Base-by-base conservation (phyloP, 192 early-diverging fungal genomes). In the Piromyces finnis region DNA sequence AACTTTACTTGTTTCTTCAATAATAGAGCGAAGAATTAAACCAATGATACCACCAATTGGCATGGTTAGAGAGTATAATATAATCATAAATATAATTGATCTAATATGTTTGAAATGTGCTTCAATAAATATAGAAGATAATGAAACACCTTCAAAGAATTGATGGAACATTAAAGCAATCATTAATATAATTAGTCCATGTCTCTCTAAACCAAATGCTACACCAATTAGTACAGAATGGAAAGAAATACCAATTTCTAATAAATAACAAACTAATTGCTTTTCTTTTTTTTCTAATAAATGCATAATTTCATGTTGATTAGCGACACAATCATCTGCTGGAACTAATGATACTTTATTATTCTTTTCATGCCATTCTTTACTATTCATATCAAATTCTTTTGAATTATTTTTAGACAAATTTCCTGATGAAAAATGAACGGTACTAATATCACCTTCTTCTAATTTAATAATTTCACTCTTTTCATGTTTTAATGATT, bases 21-120 rank as follows among this genome's bases (percentile, higher is more conserved):
- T 92, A 12, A 89, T 82, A 28, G 86, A 81, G 9, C 88, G 87
- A 79, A 95, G 87, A 59, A 84, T 90, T 79, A 96, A 92, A 27
- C 96, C 95, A 78, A 96, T 87, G 0, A 86, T 88, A 78, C 92
- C 87, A 30, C 96, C 96, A 77, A 96, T 14, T 16, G 96, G 96
- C 18, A 95, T 96, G 26, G 91, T 95, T n/a, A 89, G 22, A 1
- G 90, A 86, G 84, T 94, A 94, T 36, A 91, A 79, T 9, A 88
- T 51, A 28, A 81, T 79, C 80, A 68, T 68, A 68, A 68, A 68
- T n/a, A 68, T 68, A 17, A 88, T 78, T 2, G 87, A 85, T 79
- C 84, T 51, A 27, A 87, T 0, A 89, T 87, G 80, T 93, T 90
- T 17, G 89, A 30, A 78, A 90, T 81, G 15, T 90, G 88, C 30